Evolutionary conservation across 2,329 filamentous ascomycete species (phyloP), one percentile per base, ranked within the genome.

Genomic region (Acephala macrosclerotiorum): DNA sequence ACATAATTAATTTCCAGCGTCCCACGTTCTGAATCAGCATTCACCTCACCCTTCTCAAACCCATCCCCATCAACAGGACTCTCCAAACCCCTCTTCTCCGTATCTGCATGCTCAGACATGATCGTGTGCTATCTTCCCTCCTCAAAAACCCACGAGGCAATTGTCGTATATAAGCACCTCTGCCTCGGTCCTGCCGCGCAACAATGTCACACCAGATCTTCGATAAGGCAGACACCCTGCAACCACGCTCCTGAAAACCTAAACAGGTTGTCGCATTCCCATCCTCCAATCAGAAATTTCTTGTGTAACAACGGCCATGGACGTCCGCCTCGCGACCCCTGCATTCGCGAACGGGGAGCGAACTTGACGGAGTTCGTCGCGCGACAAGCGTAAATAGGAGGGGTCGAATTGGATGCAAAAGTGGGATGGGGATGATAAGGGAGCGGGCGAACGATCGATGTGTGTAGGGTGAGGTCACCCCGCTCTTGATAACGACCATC

Each of bases 371-470:
- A 33, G 29, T 33, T 12, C n/a, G 45, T 25, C 25, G 22, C 12
- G 16, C 22, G 25, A 33, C n/a, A 53, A 53, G 9, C 3, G 3
- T 33, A 33, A 33, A 53, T 29, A 53, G 25, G 22, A 22, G 25
- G 26, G 25, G 22, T 16, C 1, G 33, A 14, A 12, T 16, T 22
- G 45, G 45, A 33, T 14, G 45, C 29, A 49, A 26, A 42, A 49
- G 45, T 49, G 45, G 45, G 45, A 49, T 49, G 20, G 29, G 29
- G 9, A 11, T 53, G 49, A 53, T 53, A 53, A 53, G 49, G 49
- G 9, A 9, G 9, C 29, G 29, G 49, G 25, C 14, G 22, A 53
- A 22, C 49, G 49, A 53, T 53, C 49, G 49, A 53, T 25, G 26
- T n/a, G 8, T 33, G 49, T 11, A 53, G 25, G 22, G 26, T 53